phyloP scores from a whole-genome alignment of 2,329 filamentous ascomycete species.

The Microcera coccophila region DNA sequence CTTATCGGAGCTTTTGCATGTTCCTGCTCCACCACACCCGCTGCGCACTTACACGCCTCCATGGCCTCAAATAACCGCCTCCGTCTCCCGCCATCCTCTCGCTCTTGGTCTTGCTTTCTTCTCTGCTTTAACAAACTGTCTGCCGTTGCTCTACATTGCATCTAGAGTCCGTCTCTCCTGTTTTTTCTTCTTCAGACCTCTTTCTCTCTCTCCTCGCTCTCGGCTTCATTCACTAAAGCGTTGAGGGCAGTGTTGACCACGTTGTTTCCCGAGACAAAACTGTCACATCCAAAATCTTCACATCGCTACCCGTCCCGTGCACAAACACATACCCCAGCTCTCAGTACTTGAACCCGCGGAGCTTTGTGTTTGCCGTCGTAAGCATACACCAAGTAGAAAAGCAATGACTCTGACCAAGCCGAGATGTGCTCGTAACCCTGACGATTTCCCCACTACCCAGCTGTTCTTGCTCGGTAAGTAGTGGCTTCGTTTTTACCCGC shows the following conservation, averaged over 20 bases:
- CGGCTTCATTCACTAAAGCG: too few species aligned
- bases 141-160: neutral
- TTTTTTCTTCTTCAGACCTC: constrained; percentile 10
- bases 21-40: constrained; percentile 13
- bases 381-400: constrained; percentile 38
- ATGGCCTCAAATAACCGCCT: constrained; percentile 22
- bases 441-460: constrained; percentile 77
- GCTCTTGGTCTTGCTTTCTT: neutral
- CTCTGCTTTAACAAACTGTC: neutral
- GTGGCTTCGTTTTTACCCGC: neutral
- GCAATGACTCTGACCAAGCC: constrained; percentile 52
- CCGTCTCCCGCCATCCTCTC: constrained; percentile 20
- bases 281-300: too few species aligned
- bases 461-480: constrained; percentile 77
- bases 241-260: too few species aligned
- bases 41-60: constrained; percentile 21
- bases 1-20: constrained; percentile 10
- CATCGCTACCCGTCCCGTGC: too few species aligned
- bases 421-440: constrained; percentile 55
- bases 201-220: too few species aligned
- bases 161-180: constrained; percentile 4
- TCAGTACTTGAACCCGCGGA: neutral
- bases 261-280: too few species aligned
- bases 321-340: neutral
- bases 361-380: constrained; percentile 42